Conservation (phyloP, 768 basidiomycete species). For the Coprinopsis cinerea region DNA sequence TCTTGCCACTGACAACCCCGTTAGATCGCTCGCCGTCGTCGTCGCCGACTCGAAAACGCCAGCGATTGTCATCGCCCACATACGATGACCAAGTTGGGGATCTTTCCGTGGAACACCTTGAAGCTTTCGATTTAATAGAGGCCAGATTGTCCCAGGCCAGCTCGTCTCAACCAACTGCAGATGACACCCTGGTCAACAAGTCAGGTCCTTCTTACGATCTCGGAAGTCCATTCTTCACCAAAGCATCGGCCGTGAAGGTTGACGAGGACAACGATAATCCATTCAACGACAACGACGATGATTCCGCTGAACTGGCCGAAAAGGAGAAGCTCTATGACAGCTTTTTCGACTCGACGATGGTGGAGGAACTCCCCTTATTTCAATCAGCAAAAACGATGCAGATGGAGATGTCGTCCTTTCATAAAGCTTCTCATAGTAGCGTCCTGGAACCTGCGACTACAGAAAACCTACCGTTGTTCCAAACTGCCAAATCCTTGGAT, state of each 20-base stretch:
- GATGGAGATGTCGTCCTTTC: constrained; percentile 11
- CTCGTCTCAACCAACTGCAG: constrained; percentile 26
- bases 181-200: constrained; percentile 6
- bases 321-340: constrained; percentile 23
- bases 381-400: constrained; percentile 25
- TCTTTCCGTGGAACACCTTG: constrained; percentile 50
- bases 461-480: constrained; percentile 26
- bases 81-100: constrained; percentile 50
- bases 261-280: neutral
- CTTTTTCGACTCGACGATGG: constrained; percentile 41
- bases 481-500: constrained; percentile 22
- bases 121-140: constrained; percentile 49
- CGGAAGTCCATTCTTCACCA: constrained; percentile 36
- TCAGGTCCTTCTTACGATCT: constrained; percentile 21
- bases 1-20: neutral
- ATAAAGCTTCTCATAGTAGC: constrained; percentile 18
- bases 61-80: constrained; percentile 60
- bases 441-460: constrained; percentile 42
- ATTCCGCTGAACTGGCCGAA: neutral
- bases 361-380: constrained; percentile 27
- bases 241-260: neutral
- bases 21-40: constrained; percentile 25
- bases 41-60: constrained; percentile 51
- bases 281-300: neutral
- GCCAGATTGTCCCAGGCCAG: constrained; percentile 22